Evolutionary conservation across 768 basidiomycete species (phyloP).

Genomic region (Phanerodontia chrysosporium): DNA sequence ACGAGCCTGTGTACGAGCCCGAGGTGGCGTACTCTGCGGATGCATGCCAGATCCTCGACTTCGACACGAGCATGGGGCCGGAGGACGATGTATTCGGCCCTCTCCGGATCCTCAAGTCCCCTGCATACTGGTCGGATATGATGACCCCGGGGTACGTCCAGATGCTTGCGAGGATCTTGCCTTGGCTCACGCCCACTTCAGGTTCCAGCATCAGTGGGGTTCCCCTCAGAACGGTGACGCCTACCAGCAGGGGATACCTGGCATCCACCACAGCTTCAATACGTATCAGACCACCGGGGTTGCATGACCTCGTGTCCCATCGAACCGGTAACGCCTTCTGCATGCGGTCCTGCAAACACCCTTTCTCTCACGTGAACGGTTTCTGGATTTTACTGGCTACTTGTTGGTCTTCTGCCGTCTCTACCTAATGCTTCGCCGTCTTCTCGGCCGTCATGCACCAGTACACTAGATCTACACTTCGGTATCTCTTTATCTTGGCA

Average conservation of each 20-base stretch:
- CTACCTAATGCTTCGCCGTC: no score
- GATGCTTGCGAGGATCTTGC: not conserved
- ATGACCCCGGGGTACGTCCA: slow-evolving; percentile 75
- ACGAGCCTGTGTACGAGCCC: slow-evolving; percentile 18
- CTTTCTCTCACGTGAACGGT: no score
- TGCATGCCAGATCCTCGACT: slow-evolving; percentile 29
- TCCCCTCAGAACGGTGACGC: not conserved
- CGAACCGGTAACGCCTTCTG: no score
- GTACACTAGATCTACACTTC: not conserved
- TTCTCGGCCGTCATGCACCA: not conserved
- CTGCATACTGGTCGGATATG: slow-evolving; percentile 72
- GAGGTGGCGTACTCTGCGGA: slow-evolving; percentile 44
- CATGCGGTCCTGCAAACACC: no score
- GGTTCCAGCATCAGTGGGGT: slow-evolving; percentile 1
- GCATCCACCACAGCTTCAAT: not conserved
- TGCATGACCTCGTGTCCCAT: no score
- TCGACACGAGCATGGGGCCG: slow-evolving; percentile 9
- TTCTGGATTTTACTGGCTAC: not conserved
- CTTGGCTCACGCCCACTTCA: not conserved
- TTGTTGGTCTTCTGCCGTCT: not conserved
- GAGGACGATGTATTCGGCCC: slow-evolving; percentile 63
- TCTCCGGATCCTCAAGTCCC: slow-evolving; percentile 72
- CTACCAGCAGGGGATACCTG: not conserved
- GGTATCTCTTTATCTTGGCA: not conserved
- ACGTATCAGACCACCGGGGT: slow-evolving; percentile 2